Percentiles rank a stretch among this genome's conserved stretches.
These are phyloP conservation scores for Penicillium crustosum DNA, from an alignment of 2,329 filamentous ascomycete genomes.

Conservation along the genomic window DNA sequence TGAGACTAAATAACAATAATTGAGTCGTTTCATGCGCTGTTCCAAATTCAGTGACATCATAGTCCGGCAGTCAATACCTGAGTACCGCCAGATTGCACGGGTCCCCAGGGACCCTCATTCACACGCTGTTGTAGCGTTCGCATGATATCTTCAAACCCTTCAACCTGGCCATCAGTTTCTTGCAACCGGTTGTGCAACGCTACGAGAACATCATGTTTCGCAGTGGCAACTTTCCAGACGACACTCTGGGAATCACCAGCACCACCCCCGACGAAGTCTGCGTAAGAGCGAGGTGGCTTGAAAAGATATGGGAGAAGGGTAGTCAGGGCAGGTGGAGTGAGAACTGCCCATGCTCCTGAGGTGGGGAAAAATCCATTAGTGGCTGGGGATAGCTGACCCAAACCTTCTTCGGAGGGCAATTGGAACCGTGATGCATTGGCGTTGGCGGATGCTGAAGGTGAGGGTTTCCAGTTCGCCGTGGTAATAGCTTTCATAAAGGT, in stretches of 20 bases:
- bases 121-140: slow-evolving; percentile 42
- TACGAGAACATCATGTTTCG: slow-evolving; percentile 58
- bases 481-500: slow-evolving; percentile 53
- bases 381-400: slow-evolving; percentile 40
- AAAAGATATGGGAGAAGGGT: slow-evolving; percentile 58
- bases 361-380: slow-evolving; percentile 38
- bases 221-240: slow-evolving; percentile 57
- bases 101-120: slow-evolving; percentile 45
- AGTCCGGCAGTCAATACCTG: slow-evolving; percentile 40
- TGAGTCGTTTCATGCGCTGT: not conserved
- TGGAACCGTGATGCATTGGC: slow-evolving; percentile 30
- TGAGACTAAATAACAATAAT: not conserved
- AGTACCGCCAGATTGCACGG: slow-evolving; percentile 30
- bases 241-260: slow-evolving; percentile 57
- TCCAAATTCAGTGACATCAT: slow-evolving; percentile 18
- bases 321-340: slow-evolving; percentile 52
- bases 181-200: slow-evolving; percentile 50
- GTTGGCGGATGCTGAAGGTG: slow-evolving; percentile 33
- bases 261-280: slow-evolving; percentile 58
- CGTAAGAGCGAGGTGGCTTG: slow-evolving; percentile 56
- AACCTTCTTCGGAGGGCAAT: slow-evolving; percentile 42
- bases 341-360: slow-evolving; percentile 52
- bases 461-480: slow-evolving; percentile 54
- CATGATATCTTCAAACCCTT: slow-evolving; percentile 43
- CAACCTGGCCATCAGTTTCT: slow-evolving; percentile 30